Base-by-base conservation (phyloP, 306 rosid genomes). In the Phaseolus lunatus region DNA sequence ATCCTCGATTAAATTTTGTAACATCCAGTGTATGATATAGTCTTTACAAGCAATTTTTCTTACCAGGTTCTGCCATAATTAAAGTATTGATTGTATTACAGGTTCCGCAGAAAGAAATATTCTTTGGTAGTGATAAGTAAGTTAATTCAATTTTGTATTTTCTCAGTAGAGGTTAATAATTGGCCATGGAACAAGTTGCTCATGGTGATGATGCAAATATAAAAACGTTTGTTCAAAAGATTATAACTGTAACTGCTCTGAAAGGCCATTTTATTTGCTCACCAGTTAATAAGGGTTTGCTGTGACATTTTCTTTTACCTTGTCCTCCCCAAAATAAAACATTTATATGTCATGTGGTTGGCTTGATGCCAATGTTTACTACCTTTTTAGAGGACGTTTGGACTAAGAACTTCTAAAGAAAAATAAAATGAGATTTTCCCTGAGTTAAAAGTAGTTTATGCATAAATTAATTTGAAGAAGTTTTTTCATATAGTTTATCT, bases 1-100 rank as follows among this genome's bases (percentile, higher is more conserved):
- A 19, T 61, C 71, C 78, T 67, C 76, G 9, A 65, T 62, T 43
- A 67, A 87, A 78, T 83, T 83, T 61, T 86, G 88, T 82, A 62
- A 72, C 27, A 67, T 49, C 35, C 45, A 70, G 54, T 62, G 57
- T 54, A 80, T 26, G 70, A 27, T 80, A 61, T 79, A 49, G 77
- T 31, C 39, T 53, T 76, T 31, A 31, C 56, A 75, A 37, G 43
- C 83, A 81, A 48, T 67, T 67, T 76, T 72, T 52, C 8, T 47
- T 15, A 2, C 43, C 13, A 56, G 56, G 63, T 27, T 77, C 82
- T 80, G 52, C 77, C 77, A 80, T 47, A 80, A 78, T 65, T 72
- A 82, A 57, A 73, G 82, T 67, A 41, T 58, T 78, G n/a, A 77
- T 58, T 80, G 16, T 79, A 63, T 71, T 61, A 48, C 67, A 58